A percentile compares a stretch with the other conserved stretches of the same genome.
phyloP scores from a whole-genome alignment of 2,329 filamentous ascomycete genomes.

The Pyrenochaeta sp. region DNA sequence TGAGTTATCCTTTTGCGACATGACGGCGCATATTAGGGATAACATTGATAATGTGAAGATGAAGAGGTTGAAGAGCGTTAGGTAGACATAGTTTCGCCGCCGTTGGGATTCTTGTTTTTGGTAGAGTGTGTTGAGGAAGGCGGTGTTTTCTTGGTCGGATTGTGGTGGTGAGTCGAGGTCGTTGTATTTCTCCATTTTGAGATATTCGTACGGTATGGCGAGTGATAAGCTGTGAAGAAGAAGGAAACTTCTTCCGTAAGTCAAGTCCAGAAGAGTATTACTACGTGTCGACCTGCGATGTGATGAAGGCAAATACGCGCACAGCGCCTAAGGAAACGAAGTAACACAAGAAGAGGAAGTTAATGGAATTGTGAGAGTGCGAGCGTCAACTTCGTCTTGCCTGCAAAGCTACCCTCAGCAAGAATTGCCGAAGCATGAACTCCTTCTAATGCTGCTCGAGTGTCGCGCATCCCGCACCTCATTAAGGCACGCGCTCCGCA shows the following conservation, averaged over 20 bases:
- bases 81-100: constrained; percentile 37
- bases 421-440: constrained; percentile 15
- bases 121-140: constrained; percentile 38
- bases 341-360: constrained; percentile 2
- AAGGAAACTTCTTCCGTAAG: neutral
- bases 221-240: too few species aligned
- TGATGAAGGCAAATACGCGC: constrained; percentile 12
- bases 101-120: constrained; percentile 31
- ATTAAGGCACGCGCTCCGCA: constrained; percentile 9
- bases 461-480: neutral
- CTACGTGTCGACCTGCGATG: constrained; percentile 32
- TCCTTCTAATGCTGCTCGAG: constrained; percentile 7
- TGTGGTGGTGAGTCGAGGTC: constrained; percentile 21
- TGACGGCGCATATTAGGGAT: constrained; percentile 41
- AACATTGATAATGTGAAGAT: constrained; percentile 43
- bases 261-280: neutral
- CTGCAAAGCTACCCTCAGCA: neutral
- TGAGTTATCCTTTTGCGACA: constrained; percentile 39
- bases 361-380: constrained; percentile 1
- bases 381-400: neutral
- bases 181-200: constrained; percentile 41
- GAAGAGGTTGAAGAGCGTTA: constrained; percentile 46
- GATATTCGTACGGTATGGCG: neutral
- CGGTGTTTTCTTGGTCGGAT: constrained; percentile 38
- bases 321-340: constrained; percentile 19